Evolutionary conservation across 768 basidiomycete species (phyloP), one percentile per base, ranked within the genome.

Genomic region (Phlebiopsis flavidoalba): DNA sequence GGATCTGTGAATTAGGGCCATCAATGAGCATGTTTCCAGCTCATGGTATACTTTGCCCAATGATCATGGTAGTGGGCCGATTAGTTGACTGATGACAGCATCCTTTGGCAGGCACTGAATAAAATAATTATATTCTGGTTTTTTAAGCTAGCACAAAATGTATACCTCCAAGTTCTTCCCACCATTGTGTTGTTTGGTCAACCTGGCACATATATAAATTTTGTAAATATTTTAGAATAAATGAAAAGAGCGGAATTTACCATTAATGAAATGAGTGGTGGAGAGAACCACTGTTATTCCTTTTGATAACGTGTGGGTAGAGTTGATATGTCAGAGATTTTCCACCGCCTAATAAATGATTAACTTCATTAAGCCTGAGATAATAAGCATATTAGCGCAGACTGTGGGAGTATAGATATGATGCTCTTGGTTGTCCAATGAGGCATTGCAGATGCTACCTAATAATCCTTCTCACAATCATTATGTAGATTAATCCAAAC

Each of bases 171-270:
- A 82, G 82, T 50, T 90, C 86, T 48, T n/a, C n/a, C n/a, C 73
- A 76, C 7, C 94, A 78, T 71, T 93, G 89, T 43, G 91, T 65
- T 26, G 91, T 83, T 65, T 93, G 92, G 66, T 94, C 92, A 10
- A 83, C 43, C 57, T 58, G 6, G 33, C 6, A 33, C 17, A 54
- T 54, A n/a, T n/a, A n/a, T n/a, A n/a, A n/a, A n/a, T n/a, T n/a
- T n/a, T n/a, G n/a, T n/a, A n/a, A n/a, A n/a, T n/a, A n/a, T n/a
- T n/a, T n/a, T n/a, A n/a, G n/a, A n/a, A n/a, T n/a, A n/a, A n/a
- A n/a, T n/a, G 17, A 3, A 43, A 17, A 12, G 17, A n/a, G 40
- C 40, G 8, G 14, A 14, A 40, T 14, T 43, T 10, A 43, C 40
- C 11, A 43, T 43, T 10, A 43, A 17, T 43, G 40, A 12, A 10